phyloP scores from a whole-genome alignment of 2,329 filamentous ascomycete species.

The Colletotrichum endophyticum region DNA sequence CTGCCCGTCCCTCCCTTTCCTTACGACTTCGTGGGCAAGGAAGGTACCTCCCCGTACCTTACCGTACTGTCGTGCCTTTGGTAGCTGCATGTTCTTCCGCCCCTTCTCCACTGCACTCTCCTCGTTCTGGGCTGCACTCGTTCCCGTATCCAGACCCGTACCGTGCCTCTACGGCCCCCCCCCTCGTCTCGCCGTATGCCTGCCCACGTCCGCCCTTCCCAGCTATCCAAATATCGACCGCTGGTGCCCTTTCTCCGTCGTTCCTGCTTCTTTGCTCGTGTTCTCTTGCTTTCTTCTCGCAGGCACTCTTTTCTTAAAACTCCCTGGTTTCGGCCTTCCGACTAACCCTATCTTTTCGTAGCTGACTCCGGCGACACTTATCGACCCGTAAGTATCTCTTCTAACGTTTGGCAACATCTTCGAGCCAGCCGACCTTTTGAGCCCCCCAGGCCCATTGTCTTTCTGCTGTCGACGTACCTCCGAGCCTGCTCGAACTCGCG shows the following conservation, averaged over 20 bases:
- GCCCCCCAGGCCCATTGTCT: not conserved
- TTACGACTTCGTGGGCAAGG: not conserved
- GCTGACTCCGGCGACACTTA: slow-evolving; percentile 67
- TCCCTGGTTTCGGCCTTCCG: slow-evolving; percentile 41
- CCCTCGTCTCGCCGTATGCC: slow-evolving; percentile 29
- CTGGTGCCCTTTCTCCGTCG: slow-evolving; percentile 25
- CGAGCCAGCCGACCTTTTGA: not conserved
- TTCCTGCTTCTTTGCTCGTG: slow-evolving; percentile 26
- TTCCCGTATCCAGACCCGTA: slow-evolving; percentile 28
- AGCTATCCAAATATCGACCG: slow-evolving; percentile 19
- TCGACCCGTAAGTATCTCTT: slow-evolving; percentile 57
- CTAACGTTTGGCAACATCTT: not conserved
- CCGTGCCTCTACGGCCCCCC: slow-evolving; percentile 40
- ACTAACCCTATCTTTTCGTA: slow-evolving; percentile 37
- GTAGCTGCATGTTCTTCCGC: slow-evolving; percentile 49
- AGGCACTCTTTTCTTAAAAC: not conserved
- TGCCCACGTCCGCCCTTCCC: slow-evolving; percentile 22
- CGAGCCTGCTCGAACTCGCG: not conserved
- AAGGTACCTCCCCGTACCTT: not conserved
- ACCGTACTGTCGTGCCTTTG: not conserved
- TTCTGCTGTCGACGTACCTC: not conserved
- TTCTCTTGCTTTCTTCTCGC: slow-evolving; percentile 7
- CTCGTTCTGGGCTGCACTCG: slow-evolving; percentile 27
- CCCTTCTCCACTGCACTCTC: slow-evolving; percentile 45
- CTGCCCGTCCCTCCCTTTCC: slow-evolving; percentile 25